Percentiles rank a stretch among this genome's conserved stretches.
phyloP scores from a whole-genome alignment of 208 protist genomes.

The Entamoeba invadens region DNA sequence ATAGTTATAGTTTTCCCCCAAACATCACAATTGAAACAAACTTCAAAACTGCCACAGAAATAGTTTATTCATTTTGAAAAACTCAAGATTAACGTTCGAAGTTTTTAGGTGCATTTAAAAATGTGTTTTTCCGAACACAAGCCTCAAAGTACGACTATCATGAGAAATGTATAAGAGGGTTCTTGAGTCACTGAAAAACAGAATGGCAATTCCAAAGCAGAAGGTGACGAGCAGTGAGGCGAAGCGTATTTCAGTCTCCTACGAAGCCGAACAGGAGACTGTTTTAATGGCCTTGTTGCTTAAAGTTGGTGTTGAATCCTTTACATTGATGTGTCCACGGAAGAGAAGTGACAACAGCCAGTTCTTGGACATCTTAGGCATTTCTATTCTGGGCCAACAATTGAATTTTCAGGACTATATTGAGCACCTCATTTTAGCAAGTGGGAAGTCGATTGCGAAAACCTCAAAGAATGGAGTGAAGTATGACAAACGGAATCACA shows the following conservation, averaged over 20 bases:
- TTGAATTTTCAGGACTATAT: not conserved
- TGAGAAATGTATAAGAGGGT: no score
- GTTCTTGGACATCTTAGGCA: not conserved
- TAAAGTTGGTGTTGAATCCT: not conserved
- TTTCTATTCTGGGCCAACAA: not conserved
- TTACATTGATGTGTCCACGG: not conserved
- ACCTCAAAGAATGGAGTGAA: not conserved
- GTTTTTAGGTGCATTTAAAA: no score
- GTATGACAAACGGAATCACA: not conserved
- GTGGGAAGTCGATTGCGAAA: not conserved
- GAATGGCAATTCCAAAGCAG: no score
- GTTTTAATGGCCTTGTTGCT: not conserved
- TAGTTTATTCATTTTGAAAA: no score
- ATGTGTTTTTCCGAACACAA: no score
- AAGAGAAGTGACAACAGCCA: not conserved
- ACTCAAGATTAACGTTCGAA: no score
- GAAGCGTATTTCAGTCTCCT: not conserved
- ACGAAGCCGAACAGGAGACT: not conserved
- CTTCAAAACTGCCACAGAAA: no score
- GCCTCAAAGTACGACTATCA: no score
- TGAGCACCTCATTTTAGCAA: not conserved
- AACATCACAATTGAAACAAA: no score
- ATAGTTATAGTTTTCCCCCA: no score
- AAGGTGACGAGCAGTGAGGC: not conserved
- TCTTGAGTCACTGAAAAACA: no score